phyloP scores from a whole-genome alignment of 257 asterid genomes.

The Phtheirospermum japonicum region DNA sequence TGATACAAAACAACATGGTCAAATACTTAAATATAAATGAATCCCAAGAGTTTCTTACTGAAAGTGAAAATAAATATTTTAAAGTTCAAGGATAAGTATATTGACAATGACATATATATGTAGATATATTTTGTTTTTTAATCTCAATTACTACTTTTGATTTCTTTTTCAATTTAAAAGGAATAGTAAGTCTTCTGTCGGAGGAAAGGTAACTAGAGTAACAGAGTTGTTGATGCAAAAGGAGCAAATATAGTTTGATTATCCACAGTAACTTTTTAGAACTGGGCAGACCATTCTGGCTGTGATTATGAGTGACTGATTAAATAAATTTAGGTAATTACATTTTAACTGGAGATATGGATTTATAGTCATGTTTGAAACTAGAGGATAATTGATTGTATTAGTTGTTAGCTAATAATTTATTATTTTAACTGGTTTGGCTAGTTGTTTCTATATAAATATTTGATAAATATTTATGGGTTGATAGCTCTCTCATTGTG shows the following conservation, averaged over 20 bases:
- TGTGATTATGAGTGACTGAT: no score
- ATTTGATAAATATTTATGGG: no score
- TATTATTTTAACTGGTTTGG: no score
- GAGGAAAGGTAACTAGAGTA: slow-evolving; percentile 14
- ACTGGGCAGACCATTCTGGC: no score
- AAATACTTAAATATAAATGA: slow-evolving; percentile 10
- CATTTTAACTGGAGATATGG: no score
- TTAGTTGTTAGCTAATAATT: no score
- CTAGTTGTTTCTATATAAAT: no score
- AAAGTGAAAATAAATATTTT: slow-evolving; percentile 1
- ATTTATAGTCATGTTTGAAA: no score
- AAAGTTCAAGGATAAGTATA: slow-evolving; percentile 14
- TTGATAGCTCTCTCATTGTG: no score
- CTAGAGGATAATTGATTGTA: no score
- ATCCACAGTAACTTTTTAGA: no score
- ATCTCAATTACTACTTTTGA: background rate
- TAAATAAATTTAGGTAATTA: background rate
- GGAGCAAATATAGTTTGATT: background rate
- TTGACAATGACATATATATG: background rate
- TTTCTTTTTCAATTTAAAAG: background rate
- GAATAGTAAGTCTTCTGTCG: background rate
- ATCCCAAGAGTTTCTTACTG: background rate
- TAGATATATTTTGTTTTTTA: background rate
- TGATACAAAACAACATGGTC: slow-evolving; percentile 9
- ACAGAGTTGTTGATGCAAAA: background rate